phyloP scores from a whole-genome alignment of 805 yeast genomes.

The Naumovozyma castellii region DNA sequence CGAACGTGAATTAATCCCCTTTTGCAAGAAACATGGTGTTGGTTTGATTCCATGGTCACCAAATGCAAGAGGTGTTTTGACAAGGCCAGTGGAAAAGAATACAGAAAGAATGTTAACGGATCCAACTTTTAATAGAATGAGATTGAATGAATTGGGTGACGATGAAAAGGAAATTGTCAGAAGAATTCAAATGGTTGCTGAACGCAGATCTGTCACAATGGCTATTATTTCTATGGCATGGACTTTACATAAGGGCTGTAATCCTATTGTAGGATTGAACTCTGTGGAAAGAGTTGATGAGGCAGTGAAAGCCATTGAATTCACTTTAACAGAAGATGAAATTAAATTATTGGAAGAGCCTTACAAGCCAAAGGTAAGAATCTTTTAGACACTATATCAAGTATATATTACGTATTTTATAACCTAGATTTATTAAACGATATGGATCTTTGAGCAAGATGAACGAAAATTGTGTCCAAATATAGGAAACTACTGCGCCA shows the following conservation, averaged over 20 bases:
- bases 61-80: conserved; percentile 43
- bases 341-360: conserved; percentile 17
- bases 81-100: conserved; percentile 34
- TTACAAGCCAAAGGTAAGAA: conserved; percentile 24
- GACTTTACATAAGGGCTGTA: conserved; percentile 41
- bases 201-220: conserved; percentile 41
- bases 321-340: conserved; percentile 30
- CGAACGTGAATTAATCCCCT: conserved; percentile 54
- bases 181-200: conserved; percentile 47
- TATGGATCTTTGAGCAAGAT: too few species aligned
- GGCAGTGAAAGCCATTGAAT: conserved; percentile 35
- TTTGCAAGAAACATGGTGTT: conserved; percentile 42
- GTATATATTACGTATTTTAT: too few species aligned
- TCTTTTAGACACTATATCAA: too few species aligned
- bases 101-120: conserved; percentile 12
- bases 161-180: conserved; percentile 32
- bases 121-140: conserved; percentile 42
- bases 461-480: too few species aligned
- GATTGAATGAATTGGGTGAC: conserved; percentile 15
- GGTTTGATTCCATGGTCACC: conserved; percentile 58
- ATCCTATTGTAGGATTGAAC: conserved; percentile 49
- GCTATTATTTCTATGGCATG: conserved; percentile 48
- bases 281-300: conserved; percentile 44
- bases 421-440: too few species aligned
- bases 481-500: too few species aligned